Percentiles rank a stretch among this genome's conserved stretches.
phyloP scores from a whole-genome alignment of 768 basidiomycete genomes.

The Xerocomus spinulosus region DNA sequence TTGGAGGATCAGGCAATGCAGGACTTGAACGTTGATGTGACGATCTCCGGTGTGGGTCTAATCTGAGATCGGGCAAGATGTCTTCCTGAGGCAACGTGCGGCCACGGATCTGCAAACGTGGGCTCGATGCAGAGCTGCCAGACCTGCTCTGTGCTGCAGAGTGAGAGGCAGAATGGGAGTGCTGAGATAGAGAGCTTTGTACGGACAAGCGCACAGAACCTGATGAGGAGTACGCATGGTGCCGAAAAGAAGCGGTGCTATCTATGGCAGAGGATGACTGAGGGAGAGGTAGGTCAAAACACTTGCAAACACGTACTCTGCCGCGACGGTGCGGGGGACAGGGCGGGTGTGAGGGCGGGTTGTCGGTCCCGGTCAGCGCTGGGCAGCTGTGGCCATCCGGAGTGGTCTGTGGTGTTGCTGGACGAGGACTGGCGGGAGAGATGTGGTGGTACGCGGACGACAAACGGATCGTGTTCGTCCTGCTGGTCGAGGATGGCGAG shows the following conservation, averaged over 20 bases:
- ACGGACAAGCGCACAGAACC: slow-evolving; percentile 30
- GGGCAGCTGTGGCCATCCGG: slow-evolving; percentile 18
- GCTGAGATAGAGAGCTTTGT: slow-evolving; percentile 33
- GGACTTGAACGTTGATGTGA: slow-evolving; percentile 18
- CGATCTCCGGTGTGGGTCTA: slow-evolving; percentile 17
- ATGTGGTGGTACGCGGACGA: slow-evolving; percentile 37
- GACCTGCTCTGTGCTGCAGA: slow-evolving; percentile 44
- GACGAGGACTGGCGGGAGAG: slow-evolving; percentile 29
- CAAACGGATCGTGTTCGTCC: slow-evolving; percentile 40
- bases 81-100: slow-evolving; percentile 42
- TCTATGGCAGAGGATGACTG: slow-evolving; percentile 15
- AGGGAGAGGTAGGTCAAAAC: slow-evolving; percentile 8
- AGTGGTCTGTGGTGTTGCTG: slow-evolving; percentile 18
- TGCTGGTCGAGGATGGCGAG: slow-evolving; percentile 23
- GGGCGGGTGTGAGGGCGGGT: slow-evolving; percentile 32
- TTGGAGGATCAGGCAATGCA: slow-evolving; percentile 14
- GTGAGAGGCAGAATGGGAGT: slow-evolving; percentile 36
- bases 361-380: slow-evolving; percentile 7
- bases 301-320: slow-evolving; percentile 35
- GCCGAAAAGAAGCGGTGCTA: slow-evolving; percentile 28
- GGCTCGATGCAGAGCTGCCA: slow-evolving; percentile 49
- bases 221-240: slow-evolving; percentile 26
- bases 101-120: slow-evolving; percentile 36
- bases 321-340: slow-evolving; percentile 30
- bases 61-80: slow-evolving; percentile 19